phyloP scores from a whole-genome alignment of 768 basidiomycete species.

The Leccinum longicurvipes region DNA sequence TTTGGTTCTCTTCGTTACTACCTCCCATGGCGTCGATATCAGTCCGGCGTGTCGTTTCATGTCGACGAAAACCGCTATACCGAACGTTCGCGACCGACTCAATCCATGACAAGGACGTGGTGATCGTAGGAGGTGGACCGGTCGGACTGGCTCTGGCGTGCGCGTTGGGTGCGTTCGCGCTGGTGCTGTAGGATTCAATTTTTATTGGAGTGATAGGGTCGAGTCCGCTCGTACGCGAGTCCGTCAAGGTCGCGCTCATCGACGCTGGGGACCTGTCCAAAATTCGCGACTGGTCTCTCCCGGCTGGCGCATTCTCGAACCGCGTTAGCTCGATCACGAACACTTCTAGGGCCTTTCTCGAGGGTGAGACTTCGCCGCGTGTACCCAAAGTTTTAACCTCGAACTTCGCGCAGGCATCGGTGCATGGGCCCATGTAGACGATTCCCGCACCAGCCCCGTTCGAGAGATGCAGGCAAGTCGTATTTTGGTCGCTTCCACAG shows the following conservation, averaged over 20 bases:
- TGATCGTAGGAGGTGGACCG: constrained; percentile 94
- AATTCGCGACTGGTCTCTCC: constrained; percentile 62
- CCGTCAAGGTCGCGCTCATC: constrained; percentile 65
- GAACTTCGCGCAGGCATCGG: constrained; percentile 57
- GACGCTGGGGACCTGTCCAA: constrained; percentile 78
- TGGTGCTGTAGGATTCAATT: not conserved
- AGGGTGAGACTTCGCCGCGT: constrained; percentile 41
- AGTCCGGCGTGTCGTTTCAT: not conserved
- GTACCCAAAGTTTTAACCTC: not conserved
- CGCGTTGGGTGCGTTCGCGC: constrained; percentile 62
- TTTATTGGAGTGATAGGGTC: constrained; percentile 42
- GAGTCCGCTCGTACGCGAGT: constrained; percentile 45
- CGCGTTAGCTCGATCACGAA: constrained; percentile 85
- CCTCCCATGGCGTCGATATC: not conserved
- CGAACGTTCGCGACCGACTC: constrained; percentile 19
- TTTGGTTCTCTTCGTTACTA: not conserved
- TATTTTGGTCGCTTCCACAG: not conserved
- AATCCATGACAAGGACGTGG: constrained; percentile 70
- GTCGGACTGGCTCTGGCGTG: constrained; percentile 87
- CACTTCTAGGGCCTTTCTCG: constrained; percentile 61
- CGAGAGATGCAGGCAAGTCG: constrained; percentile 78
- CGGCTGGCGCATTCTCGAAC: constrained; percentile 64
- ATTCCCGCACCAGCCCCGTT: constrained; percentile 62
- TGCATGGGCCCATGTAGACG: constrained; percentile 78
- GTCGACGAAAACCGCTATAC: constrained; percentile 1